Percentiles rank a stretch among this genome's conserved stretches.
phyloP scores from a whole-genome alignment of 768 basidiomycete genomes.

The Tylopilus vinaceipallidus region DNA sequence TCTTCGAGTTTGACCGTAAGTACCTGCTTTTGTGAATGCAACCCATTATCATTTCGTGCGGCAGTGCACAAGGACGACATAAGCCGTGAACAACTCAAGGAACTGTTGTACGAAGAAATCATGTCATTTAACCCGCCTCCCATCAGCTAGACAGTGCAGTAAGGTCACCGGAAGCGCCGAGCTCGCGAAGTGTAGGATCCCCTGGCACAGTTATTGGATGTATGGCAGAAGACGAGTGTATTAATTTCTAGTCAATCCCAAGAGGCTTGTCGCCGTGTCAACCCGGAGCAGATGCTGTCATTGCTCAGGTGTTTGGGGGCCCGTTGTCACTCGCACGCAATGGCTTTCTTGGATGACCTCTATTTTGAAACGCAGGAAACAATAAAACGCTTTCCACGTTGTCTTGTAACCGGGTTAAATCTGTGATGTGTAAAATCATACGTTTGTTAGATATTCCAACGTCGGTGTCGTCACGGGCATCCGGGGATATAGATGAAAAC shows the following conservation, averaged over 20 bases:
- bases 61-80: conserved; percentile 94
- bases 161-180: not conserved
- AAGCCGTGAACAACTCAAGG: conserved; percentile 92
- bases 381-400: not conserved
- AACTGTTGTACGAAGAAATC: conserved; percentile 92
- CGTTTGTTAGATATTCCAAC: not conserved
- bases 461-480: not conserved
- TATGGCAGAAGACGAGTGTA: conserved; percentile 5
- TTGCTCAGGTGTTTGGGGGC: conserved; percentile 1
- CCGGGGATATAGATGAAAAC: no score
- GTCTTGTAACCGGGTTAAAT: conserved; percentile 10
- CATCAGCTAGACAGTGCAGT: conserved; percentile 34
- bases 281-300: not conserved
- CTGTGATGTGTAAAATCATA: conserved; percentile 9
- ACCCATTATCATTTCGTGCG: not conserved
- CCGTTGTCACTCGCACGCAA: not conserved
- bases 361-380: conserved; percentile 2
- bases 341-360: conserved; percentile 2
- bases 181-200: not conserved
- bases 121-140: conserved; percentile 77
- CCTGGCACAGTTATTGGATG: conserved; percentile 1
- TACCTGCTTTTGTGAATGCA: conserved; percentile 8
- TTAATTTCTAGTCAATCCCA: not conserved
- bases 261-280: not conserved
- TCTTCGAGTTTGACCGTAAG: conserved; percentile 96